Evolutionary conservation across 148 eudicot species (phyloP).

Genomic region (Linanthus parryae): DNA sequence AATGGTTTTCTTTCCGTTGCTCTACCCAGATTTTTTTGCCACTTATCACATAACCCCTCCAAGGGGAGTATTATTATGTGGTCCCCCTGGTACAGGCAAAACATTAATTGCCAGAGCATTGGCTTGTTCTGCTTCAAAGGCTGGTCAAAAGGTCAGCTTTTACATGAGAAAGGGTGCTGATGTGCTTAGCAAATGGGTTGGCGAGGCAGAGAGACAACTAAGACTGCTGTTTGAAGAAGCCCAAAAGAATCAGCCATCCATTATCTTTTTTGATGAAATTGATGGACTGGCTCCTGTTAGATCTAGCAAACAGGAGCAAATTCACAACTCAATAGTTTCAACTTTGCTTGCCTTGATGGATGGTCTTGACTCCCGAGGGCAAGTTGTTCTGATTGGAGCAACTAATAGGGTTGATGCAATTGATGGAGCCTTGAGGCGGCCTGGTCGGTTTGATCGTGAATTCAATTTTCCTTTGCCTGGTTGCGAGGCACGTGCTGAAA

Average conservation of each 20-base stretch:
- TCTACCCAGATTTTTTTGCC: conserved; percentile 95
- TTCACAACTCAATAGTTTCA: conserved; percentile 97
- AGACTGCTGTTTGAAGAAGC: conserved; percentile 97
- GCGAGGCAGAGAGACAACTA: conserved; percentile 96
- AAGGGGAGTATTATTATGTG: conserved; percentile 95
- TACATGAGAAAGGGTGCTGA: conserved; percentile 99
- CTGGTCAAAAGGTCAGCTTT: conserved; percentile 99
- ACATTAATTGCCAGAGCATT: conserved; percentile 93
- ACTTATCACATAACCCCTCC: conserved; percentile 97
- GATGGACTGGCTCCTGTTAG: conserved; percentile 99
- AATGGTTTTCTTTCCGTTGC: conserved; percentile 96
- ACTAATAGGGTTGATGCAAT: conserved; percentile 97
- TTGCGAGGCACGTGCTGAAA: conserved; percentile 95
- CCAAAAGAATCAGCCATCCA: conserved; percentile 95
- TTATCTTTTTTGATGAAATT: conserved; percentile 96
- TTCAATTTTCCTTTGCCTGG: conserved; percentile 96
- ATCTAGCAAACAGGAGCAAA: conserved; percentile 99
- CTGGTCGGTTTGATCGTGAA: conserved; percentile 98
- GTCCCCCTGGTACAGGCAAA: conserved; percentile 99
- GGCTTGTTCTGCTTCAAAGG: conserved; percentile 98
- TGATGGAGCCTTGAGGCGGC: conserved; percentile 99
- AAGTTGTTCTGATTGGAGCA: conserved; percentile 98
- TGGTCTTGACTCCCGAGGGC: conserved; percentile 99
- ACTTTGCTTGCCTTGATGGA: conserved; percentile 98
- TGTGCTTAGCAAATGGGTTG: conserved; percentile 99